A percentile compares a stretch with the other conserved stretches of the same genome.
These are phyloP conservation scores for Trichoderma sp. DNA, from an alignment of 2,329 filamentous ascomycete species.

Conservation along the genomic window DNA sequence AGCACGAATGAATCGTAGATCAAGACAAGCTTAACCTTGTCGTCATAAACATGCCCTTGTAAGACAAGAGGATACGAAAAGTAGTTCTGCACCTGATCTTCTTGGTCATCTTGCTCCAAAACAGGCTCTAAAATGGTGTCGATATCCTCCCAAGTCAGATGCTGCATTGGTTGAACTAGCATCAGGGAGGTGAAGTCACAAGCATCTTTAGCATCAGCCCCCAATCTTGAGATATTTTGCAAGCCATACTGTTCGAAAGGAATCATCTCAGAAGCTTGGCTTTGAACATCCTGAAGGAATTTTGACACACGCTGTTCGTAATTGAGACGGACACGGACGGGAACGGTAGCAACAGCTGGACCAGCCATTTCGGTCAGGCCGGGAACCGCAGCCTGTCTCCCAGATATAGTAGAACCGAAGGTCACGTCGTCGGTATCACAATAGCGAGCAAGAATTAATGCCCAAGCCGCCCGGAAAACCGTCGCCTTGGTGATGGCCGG, in stretches of 20 bases:
- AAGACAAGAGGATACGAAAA: constrained; percentile 18
- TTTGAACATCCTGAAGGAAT: constrained; percentile 23
- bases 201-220: constrained; percentile 1
- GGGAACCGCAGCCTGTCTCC: constrained; percentile 21
- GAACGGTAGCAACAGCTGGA: constrained; percentile 24
- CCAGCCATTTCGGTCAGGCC: constrained; percentile 22
- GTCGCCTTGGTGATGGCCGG: constrained; percentile 23
- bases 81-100: not conserved
- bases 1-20: constrained; percentile 9
- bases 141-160: not conserved
- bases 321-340: constrained; percentile 22
- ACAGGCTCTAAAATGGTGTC: constrained; percentile 1
- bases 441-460: constrained; percentile 18
- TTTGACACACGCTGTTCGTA: constrained; percentile 13
- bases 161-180: constrained; percentile 16
- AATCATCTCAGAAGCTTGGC: constrained; percentile 22
- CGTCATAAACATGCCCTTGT: not conserved
- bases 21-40: not conserved
- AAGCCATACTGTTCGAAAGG: constrained; percentile 15
- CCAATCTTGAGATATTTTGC: constrained; percentile 12
- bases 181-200: constrained; percentile 14
- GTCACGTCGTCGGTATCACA: constrained; percentile 14
- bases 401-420: constrained; percentile 22
- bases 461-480: constrained; percentile 32
- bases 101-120: not conserved